Percentiles rank a stretch among this genome's conserved stretches.
Conservation (phyloP, 2,329 filamentous ascomycete genomes). For the Meredithiella fracta region DNA sequence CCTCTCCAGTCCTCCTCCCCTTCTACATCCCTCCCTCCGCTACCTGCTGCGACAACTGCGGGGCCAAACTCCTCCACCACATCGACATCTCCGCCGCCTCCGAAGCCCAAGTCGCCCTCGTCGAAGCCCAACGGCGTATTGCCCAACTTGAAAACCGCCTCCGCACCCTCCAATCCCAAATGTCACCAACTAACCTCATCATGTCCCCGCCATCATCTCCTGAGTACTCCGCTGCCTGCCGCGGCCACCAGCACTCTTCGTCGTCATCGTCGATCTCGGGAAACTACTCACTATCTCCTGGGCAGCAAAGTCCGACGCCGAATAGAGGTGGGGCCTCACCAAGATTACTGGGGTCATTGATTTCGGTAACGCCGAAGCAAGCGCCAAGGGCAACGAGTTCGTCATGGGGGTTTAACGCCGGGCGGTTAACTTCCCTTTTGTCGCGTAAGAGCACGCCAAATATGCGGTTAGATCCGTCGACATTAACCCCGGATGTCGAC, state of each 20-base stretch:
- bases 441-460: conserved; percentile 32
- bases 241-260: conserved; percentile 17
- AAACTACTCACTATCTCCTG: conserved; percentile 16
- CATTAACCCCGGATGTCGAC: conserved; percentile 3
- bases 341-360: conserved; percentile 18
- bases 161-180: conserved; percentile 49
- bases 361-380: conserved; percentile 18
- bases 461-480: conserved; percentile 17
- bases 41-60: conserved; percentile 35
- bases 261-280: conserved; percentile 18
- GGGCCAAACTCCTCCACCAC: conserved; percentile 24
- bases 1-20: conserved; percentile 9
- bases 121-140: conserved; percentile 41
- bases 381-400: conserved; percentile 23
- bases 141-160: conserved; percentile 57
- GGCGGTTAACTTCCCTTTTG: conserved; percentile 28
- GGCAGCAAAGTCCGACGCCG: conserved; percentile 11
- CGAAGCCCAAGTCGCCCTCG: conserved; percentile 11
- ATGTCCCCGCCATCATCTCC: conserved; percentile 54
- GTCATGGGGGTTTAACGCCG: conserved; percentile 28
- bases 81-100: conserved; percentile 15
- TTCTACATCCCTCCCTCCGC: conserved; percentile 17
- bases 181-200: background rate
- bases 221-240: conserved; percentile 33
- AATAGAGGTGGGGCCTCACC: conserved; percentile 13